Percentiles rank a stretch among this genome's conserved stretches.
Conservation (phyloP, 257 asterid genomes). For the Mitragyna speciosa region DNA sequence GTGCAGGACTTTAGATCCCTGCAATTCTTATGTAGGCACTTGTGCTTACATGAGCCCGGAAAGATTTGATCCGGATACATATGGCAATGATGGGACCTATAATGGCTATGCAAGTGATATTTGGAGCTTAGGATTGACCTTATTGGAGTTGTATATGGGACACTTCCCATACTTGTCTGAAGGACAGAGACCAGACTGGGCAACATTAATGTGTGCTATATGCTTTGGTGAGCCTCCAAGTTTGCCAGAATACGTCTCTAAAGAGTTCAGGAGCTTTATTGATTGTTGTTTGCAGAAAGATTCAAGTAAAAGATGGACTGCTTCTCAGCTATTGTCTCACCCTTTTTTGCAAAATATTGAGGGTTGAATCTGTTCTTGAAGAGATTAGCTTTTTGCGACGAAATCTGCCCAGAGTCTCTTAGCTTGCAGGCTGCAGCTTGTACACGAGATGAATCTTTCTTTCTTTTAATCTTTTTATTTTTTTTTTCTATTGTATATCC, state of each 20-base stretch:
- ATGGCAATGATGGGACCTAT: constrained; percentile 57
- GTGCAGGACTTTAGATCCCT: constrained; percentile 71
- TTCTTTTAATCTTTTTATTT: neutral
- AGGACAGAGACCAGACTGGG: constrained; percentile 95
- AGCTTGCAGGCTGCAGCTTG: neutral
- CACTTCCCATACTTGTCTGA: constrained; percentile 72
- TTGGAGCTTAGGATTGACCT: constrained; percentile 84
- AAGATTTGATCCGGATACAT: constrained; percentile 78
- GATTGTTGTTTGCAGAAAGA: constrained; percentile 88
- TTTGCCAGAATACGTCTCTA: constrained; percentile 62
- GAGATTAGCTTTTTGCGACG: neutral
- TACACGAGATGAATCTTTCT: constrained; percentile 12
- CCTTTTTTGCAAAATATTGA: constrained; percentile 42
- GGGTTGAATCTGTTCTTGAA: neutral
- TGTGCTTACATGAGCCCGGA: constrained; percentile 99
- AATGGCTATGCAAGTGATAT: constrained; percentile 83
- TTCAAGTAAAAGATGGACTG: constrained; percentile 67
- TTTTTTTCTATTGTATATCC: constrained; percentile 20
- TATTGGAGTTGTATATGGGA: constrained; percentile 70
- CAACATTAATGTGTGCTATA: constrained; percentile 91
- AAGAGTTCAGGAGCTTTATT: constrained; percentile 58
- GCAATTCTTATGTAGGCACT: constrained; percentile 89
- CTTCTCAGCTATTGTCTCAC: constrained; percentile 56
- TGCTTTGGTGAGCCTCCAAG: constrained; percentile 93
- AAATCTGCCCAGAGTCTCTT: neutral